Evolutionary conservation across 371 early-diverging fungal genomes (phyloP).

Genomic region (Phascolomyces articulosus): DNA sequence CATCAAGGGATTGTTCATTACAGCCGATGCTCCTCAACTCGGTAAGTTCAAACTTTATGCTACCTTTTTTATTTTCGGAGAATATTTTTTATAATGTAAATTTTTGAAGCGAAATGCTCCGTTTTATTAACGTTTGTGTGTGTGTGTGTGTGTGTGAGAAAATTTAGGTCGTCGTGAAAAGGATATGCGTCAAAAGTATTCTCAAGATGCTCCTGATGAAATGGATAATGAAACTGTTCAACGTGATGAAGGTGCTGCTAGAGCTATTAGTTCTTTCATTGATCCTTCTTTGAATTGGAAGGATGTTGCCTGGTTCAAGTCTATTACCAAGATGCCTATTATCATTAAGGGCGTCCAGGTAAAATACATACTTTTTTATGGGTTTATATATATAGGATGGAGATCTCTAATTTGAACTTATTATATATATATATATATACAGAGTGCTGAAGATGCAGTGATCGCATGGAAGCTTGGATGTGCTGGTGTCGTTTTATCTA

Average conservation of each 20-base stretch:
- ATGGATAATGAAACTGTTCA: constrained; percentile 28
- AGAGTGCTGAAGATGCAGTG: constrained; percentile 88
- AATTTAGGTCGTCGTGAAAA: constrained; percentile 79
- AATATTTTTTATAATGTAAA: too few species aligned
- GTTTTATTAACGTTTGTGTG: neutral
- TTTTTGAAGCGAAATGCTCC: neutral
- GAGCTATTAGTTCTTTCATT: constrained; percentile 77
- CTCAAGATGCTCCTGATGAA: constrained; percentile 36
- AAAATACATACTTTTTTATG: neutral
- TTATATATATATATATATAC: neutral
- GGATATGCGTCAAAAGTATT: constrained; percentile 83
- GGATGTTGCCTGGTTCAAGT: constrained; percentile 82
- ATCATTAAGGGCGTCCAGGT: constrained; percentile 85
- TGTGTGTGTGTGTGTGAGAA: too few species aligned
- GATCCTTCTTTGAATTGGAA: constrained; percentile 89
- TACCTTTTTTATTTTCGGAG: too few species aligned
- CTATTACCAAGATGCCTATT: constrained; percentile 85
- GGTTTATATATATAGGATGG: too few species aligned
- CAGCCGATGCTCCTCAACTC: constrained; percentile 92
- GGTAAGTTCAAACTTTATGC: constrained; percentile 23
- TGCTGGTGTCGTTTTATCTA: constrained; percentile 87
- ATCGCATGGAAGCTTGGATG: constrained; percentile 80
- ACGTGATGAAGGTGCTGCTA: constrained; percentile 68
- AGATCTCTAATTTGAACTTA: too few species aligned
- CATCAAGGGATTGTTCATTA: constrained; percentile 84